Evolutionary conservation across 2,329 filamentous ascomycete species (phyloP).

Genomic region (Stachybotrys chartarum): DNA sequence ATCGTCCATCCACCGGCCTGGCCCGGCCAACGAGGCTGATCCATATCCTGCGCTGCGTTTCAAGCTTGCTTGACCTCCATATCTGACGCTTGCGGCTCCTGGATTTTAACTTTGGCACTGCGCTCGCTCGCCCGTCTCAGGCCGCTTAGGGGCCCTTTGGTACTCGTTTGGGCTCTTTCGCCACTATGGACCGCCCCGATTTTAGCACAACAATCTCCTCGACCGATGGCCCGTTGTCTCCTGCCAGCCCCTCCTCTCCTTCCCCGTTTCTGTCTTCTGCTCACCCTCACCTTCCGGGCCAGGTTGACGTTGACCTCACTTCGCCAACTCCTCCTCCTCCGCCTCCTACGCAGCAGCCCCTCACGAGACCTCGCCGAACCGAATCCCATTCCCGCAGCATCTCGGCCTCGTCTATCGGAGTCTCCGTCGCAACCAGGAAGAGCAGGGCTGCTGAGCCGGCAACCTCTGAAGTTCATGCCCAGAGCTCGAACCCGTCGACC

Average conservation of each 20-base stretch:
- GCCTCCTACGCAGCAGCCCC: not conserved
- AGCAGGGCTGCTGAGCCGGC: conserved; percentile 52
- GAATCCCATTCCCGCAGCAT: conserved; percentile 25
- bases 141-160: not conserved
- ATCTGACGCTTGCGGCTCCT: not conserved
- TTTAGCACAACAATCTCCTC: conserved; percentile 7
- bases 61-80: not conserved
- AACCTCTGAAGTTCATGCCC: conserved; percentile 48
- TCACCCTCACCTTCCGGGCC: not conserved
- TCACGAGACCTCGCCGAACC: conserved; percentile 10
- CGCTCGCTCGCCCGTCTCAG: not conserved
- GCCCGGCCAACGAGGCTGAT: not conserved
- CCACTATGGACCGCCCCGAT: conserved; percentile 14
- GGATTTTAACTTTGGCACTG: not conserved
- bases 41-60: not conserved
- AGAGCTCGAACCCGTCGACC: conserved; percentile 58
- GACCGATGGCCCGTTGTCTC: not conserved
- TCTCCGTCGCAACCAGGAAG: conserved; percentile 38
- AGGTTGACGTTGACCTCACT: not conserved
- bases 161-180: not conserved
- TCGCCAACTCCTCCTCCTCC: not conserved
- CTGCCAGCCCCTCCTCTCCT: not conserved
- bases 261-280: not conserved
- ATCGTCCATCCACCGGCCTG: not conserved
- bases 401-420: conserved; percentile 34